Conservation (phyloP, 2,329 filamentous ascomycete species). For the Fusarium decemcellulare region DNA sequence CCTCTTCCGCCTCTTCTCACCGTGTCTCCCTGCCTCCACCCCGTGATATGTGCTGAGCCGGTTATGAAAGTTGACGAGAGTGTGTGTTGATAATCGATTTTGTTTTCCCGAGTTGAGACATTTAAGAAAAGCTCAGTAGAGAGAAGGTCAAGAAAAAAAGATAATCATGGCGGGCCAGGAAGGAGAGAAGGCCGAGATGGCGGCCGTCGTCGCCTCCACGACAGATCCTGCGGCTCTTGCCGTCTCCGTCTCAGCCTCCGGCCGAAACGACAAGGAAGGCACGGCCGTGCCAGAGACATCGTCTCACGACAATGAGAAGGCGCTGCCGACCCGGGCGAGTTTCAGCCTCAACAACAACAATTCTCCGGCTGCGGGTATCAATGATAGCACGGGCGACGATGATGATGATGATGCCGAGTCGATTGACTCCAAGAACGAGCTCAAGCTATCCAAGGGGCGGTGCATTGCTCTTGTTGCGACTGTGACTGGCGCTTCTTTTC, state of each 20-base stretch:
- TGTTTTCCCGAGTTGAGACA: neutral
- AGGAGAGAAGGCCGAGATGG: slow-evolving; percentile 27
- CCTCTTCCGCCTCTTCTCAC: slow-evolving; percentile 16
- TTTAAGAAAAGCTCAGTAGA: too few species aligned
- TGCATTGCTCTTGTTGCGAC: slow-evolving; percentile 69
- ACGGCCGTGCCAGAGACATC: slow-evolving; percentile 2
- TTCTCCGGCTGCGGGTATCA: neutral
- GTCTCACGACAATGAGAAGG: slow-evolving; percentile 25
- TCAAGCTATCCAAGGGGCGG: slow-evolving; percentile 63
- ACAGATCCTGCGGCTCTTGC: slow-evolving; percentile 12
- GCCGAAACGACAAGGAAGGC: neutral
- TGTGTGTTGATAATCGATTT: neutral
- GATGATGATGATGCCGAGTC: slow-evolving; percentile 34
- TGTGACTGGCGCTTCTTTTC: slow-evolving; percentile 68
- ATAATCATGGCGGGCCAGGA: slow-evolving; percentile 22
- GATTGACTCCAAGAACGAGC: slow-evolving; percentile 41
- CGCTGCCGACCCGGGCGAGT: slow-evolving; percentile 7
- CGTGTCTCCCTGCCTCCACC: too few species aligned
- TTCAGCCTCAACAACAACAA: slow-evolving; percentile 4
- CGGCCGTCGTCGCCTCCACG: slow-evolving; percentile 9
- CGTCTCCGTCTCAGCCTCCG: neutral
- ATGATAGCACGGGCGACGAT: slow-evolving; percentile 5
- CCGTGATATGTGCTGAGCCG: too few species aligned
- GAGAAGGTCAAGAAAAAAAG: neutral
- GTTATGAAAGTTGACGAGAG: neutral